A percentile compares a stretch with the other conserved stretches of the same genome.
Conservation (phyloP, 306 rosid species). For the Benincasa hispida region DNA sequence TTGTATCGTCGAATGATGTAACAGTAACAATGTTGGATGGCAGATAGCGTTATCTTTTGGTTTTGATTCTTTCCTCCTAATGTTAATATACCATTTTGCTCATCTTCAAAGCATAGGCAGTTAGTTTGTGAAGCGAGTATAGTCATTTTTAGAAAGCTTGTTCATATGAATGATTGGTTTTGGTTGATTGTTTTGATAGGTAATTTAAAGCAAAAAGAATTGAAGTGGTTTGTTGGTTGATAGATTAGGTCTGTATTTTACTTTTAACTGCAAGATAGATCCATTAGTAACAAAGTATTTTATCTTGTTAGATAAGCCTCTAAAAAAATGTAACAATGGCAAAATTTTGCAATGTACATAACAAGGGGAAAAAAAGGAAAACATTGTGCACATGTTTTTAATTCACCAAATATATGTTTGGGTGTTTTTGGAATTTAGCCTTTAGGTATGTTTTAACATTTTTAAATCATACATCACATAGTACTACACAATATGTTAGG, state of each 20-base stretch:
- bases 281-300: background rate
- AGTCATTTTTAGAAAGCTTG: background rate
- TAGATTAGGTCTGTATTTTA: background rate
- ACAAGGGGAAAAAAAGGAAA: background rate
- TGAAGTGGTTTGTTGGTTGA: background rate
- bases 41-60: conserved; percentile 21
- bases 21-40: conserved; percentile 56
- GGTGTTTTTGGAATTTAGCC: too few relatives aligned
- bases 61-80: conserved; percentile 15
- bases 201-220: background rate
- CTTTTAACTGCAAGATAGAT: background rate
- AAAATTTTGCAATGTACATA: background rate
- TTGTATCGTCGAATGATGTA: conserved; percentile 38
- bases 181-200: background rate
- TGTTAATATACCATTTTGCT: background rate
- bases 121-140: background rate
- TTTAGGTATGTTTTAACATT: too few relatives aligned
- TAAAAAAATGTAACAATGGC: background rate
- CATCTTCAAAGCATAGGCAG: background rate
- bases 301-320: background rate
- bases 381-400: background rate
- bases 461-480: too few relatives aligned
- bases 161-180: background rate
- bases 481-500: too few relatives aligned
- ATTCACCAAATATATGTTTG: too few relatives aligned